phyloP scores from a whole-genome alignment of 805 yeast species.

The Starmerella vaccinii region DNA sequence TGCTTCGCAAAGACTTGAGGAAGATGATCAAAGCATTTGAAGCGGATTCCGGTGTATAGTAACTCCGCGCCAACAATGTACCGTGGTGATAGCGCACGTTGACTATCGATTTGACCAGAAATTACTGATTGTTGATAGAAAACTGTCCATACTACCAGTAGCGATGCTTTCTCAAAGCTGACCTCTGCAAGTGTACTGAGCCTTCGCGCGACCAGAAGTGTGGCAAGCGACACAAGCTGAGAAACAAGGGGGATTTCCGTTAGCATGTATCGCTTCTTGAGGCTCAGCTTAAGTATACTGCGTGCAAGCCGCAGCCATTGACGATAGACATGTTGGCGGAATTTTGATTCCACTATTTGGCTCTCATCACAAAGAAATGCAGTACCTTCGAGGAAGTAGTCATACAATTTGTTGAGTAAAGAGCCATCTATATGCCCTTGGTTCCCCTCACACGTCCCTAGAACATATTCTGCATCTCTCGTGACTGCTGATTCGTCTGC shows the following conservation, averaged over 20 bases:
- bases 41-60: background rate
- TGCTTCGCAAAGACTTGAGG: constrained; percentile 2
- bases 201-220: constrained; percentile 3
- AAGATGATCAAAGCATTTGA: background rate
- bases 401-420: constrained; percentile 15
- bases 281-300: constrained; percentile 2
- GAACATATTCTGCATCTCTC: constrained; percentile 9
- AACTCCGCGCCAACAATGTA: constrained; percentile 14
- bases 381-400: constrained; percentile 17
- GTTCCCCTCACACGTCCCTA: background rate
- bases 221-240: constrained; percentile 6
- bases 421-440: constrained; percentile 4
- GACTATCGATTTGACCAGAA: constrained; percentile 11
- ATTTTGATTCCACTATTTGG: constrained; percentile 10
- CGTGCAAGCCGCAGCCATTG: constrained; percentile 16
- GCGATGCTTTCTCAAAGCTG: background rate
- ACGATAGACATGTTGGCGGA: constrained; percentile 5
- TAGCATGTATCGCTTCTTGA: background rate
- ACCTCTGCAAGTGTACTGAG: background rate
- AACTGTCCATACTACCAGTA: constrained; percentile 9
- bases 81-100: background rate
- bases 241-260: background rate
- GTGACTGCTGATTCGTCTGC: constrained; percentile 4
- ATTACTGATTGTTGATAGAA: constrained; percentile 13
- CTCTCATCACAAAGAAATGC: constrained; percentile 18